Base-by-base conservation (phyloP, 164 flowering plant genomes). In the Malania oleifera region DNA sequence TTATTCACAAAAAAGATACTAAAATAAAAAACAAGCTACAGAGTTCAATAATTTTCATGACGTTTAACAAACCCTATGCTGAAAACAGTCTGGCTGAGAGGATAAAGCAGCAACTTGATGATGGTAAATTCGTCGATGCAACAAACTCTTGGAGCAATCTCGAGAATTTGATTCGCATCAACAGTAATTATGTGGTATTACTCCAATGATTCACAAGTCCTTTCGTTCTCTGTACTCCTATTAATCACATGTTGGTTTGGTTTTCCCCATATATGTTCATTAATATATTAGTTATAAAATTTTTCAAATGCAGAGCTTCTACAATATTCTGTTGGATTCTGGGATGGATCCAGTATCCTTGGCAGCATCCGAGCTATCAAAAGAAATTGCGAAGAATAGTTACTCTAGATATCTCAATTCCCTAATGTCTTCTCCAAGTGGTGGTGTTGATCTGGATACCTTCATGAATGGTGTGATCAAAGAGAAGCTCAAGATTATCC, bases 231-330 rank as follows among this genome's bases (percentile, higher is more conserved):
- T 31, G n/a, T n/a, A n/a, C n/a, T n/a, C n/a, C n/a, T n/a, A n/a
- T n/a, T n/a, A n/a, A n/a, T n/a, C n/a, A n/a, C n/a, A n/a, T n/a
- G n/a, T n/a, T n/a, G n/a, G n/a, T n/a, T n/a, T n/a, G n/a, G n/a
- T n/a, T n/a, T n/a, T n/a, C n/a, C n/a, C n/a, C n/a, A n/a, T n/a
- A 1, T 38, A 38, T 38, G 41, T 7, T 15, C 41, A 1, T 39
- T 39, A 14, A 39, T 4, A 14, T 10, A 4, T 4, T 39, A 39
- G 14, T 39, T 1, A 39, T 39, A 39, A 10, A 39, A 34, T 34
- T 12, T 34, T n/a, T n/a, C n/a, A n/a, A n/a, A n/a, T 64, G 26
- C 78, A 92, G 96, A 91, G 89, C 56, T 82, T 92, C 68, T 89
- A 89, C 73, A 91, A 91, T 69, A 89, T 87, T 59, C 23, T 92